Evolutionary conservation across 2,329 filamentous ascomycete species (phyloP), one percentile per base, ranked within the genome.

Genomic region (Botrytis paeoniae): DNA sequence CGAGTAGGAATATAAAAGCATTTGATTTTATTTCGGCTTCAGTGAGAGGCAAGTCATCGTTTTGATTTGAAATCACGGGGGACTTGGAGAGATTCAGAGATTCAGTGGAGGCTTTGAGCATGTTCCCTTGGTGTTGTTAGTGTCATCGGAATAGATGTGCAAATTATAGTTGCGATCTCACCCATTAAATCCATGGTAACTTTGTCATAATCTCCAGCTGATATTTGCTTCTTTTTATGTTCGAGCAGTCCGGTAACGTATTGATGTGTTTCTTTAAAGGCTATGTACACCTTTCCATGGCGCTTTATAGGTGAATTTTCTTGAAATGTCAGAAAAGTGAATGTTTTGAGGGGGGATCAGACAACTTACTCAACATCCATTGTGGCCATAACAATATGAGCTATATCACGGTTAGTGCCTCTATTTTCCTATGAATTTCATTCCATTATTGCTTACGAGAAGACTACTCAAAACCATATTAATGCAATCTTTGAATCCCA

Each of bases 171-270:
- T 41, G n/a, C n/a, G 3, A 57, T 57, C n/a, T 10, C 71, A 77
- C 77, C 76, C 45, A 79, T 69, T 5, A 79, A 62, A 71, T 79
- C 77, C 77, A 79, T 79, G 0, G 77, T 77, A 20, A 71, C 73
- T 39, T 75, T 71, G 20, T 78, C 77, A 20, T 54, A 66, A 72
- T 78, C 76, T 35, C 77, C 78, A 6, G 69, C 66, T 9, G 73
- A 60, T 12, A 79, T 74, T 43, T 77, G 74, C 43, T 77, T 71
- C 59, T 75, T 76, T 60, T 77, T 79, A 37, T 74, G 51, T 39
- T 85, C 80, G 73, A 85, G 85, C 62, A 88, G 82, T 72, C 87
- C 85, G 4, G 83, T 81, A 83, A 88, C 86, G 77, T 88, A 88
- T 74, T 83, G 79, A 25, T 83, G 82, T 83, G 85, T 87, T 79